Evolutionary conservation across 208 protist genomes (phyloP).

Genomic region (Strigomonas culicis): DNA sequence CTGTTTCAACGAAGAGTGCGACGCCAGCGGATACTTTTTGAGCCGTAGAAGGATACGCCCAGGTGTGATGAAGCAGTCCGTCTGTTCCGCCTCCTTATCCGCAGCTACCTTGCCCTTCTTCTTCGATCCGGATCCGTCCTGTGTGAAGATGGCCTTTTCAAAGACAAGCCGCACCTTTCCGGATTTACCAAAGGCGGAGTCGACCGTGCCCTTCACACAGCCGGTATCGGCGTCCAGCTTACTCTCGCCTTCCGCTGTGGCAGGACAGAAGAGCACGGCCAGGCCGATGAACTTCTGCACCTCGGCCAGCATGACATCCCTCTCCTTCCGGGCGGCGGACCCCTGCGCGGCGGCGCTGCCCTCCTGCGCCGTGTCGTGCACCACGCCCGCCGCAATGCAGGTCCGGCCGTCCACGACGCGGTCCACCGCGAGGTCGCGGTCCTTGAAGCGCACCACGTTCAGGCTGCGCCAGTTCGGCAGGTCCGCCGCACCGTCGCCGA

Average conservation of each 20-base stretch:
- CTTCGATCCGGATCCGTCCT: conserved; percentile 13
- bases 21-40: conserved; percentile 66
- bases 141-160: conserved; percentile 38
- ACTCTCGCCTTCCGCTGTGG: neutral
- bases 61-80: conserved; percentile 11
- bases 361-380: conserved; percentile 18
- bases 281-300: conserved; percentile 74
- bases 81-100: neutral
- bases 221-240: neutral
- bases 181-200: conserved; percentile 79
- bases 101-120: conserved; percentile 13
- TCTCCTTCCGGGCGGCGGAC: conserved; percentile 19
- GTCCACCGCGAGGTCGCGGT: conserved; percentile 41
- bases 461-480: conserved; percentile 35
- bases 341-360: neutral
- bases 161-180: conserved; percentile 79
- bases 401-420: conserved; percentile 57
- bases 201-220: conserved; percentile 42
- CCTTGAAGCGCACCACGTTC: conserved; percentile 51
- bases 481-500: neutral
- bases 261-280: conserved; percentile 39
- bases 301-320: conserved; percentile 50
- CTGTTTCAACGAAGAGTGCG: conserved; percentile 49
- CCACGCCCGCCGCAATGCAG: conserved; percentile 71
- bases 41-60: conserved; percentile 44